Percentiles rank a stretch among this genome's conserved stretches.
Conservation (phyloP, 768 basidiomycete genomes). For the Suillus luteus region DNA sequence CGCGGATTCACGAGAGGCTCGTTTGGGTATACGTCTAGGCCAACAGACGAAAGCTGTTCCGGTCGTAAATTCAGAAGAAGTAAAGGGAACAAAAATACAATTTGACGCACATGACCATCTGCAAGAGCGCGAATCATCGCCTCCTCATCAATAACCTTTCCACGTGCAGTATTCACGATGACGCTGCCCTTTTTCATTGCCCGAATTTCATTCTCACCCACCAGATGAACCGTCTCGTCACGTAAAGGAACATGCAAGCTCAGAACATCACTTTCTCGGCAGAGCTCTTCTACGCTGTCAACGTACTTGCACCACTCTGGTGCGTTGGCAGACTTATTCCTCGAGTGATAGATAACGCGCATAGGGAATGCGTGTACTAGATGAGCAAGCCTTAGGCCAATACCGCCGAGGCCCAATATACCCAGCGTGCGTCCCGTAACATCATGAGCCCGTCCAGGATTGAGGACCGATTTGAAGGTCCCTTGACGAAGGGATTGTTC, state of each 20-base stretch:
- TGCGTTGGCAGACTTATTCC: constrained; percentile 55
- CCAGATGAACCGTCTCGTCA: constrained; percentile 68
- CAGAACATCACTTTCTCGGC: constrained; percentile 75
- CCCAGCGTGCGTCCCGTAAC: constrained; percentile 68
- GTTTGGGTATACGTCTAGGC: constrained; percentile 85
- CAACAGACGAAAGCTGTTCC: constrained; percentile 70
- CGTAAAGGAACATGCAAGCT: constrained; percentile 85
- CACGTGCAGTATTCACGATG: constrained; percentile 88
- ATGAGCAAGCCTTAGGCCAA: constrained; percentile 69
- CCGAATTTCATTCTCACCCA: constrained; percentile 76
- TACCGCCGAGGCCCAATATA: constrained; percentile 77
- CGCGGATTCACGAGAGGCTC: constrained; percentile 81
- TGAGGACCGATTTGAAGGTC: constrained; percentile 60
- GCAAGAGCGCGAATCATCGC: constrained; percentile 85
- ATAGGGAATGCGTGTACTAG: constrained; percentile 83
- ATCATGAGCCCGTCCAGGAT: constrained; percentile 56
- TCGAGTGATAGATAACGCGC: constrained; percentile 82
- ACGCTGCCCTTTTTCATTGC: constrained; percentile 76
- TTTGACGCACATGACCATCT: constrained; percentile 75
- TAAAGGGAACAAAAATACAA: not conserved
- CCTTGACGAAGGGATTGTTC: constrained; percentile 54
- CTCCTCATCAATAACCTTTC: constrained; percentile 85
- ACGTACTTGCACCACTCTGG: constrained; percentile 82
- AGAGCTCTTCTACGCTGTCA: constrained; percentile 60
- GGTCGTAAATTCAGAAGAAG: not conserved